A percentile compares a stretch with the other conserved stretches of the same genome.
Evolutionary conservation across 2,329 filamentous ascomycete genomes (phyloP).

Genomic region (Aspergillus amoenus): DNA sequence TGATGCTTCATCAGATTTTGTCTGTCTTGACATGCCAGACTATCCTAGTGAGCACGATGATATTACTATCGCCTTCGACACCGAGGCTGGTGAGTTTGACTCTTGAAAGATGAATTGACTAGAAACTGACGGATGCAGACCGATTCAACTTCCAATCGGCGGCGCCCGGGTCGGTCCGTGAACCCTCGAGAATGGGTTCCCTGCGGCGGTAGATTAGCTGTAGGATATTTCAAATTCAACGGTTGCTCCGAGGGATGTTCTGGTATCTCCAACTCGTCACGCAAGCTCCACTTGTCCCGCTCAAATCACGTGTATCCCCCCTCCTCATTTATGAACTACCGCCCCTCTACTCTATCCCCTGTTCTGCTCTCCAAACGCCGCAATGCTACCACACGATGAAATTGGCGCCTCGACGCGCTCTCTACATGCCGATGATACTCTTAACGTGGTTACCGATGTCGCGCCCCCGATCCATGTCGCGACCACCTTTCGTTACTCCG

Average conservation of each 20-base stretch:
- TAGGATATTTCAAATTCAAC: background rate
- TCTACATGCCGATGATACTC: conserved; percentile 78
- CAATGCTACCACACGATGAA: conserved; percentile 26
- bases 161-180: conserved; percentile 39
- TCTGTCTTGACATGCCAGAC: conserved; percentile 83
- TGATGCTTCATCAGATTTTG: conserved; percentile 64
- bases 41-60: conserved; percentile 92
- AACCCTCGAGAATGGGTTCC: conserved; percentile 42
- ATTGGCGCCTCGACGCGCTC: conserved; percentile 63
- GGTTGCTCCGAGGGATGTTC: background rate
- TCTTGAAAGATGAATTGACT: background rate
- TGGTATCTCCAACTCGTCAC: background rate
- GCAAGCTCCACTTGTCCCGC: background rate
- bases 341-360: background rate
- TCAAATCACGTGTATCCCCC: conserved; percentile 6
- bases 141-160: conserved; percentile 38
- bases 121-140: conserved; percentile 26
- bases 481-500: conserved; percentile 82
- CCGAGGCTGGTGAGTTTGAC: conserved; percentile 64
- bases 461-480: conserved; percentile 88
- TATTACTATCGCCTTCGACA: conserved; percentile 81
- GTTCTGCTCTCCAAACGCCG: conserved; percentile 1
- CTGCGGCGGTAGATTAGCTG: conserved; percentile 33
- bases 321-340: background rate
- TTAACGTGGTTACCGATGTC: conserved; percentile 74